Conservation (phyloP, 208 protist genomes). For the Crithidia expoeki region DNA sequence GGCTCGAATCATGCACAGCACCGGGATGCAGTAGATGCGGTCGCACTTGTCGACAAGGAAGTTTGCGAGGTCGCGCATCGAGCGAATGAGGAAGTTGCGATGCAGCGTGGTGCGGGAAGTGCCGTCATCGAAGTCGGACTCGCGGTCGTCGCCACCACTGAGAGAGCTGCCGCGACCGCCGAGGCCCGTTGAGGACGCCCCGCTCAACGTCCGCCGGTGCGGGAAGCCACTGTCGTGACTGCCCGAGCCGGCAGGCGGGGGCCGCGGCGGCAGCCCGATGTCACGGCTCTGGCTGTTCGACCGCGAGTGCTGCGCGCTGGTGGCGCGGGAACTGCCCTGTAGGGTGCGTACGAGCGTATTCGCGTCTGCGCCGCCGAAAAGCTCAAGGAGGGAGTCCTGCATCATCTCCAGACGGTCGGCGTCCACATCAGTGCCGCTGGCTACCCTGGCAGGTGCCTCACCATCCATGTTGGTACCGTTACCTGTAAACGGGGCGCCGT, state of each 20-base stretch:
- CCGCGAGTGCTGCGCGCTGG: conserved; percentile 26
- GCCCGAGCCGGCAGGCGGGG: conserved; percentile 21
- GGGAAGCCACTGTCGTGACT: conserved; percentile 19
- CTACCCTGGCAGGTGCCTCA: not conserved
- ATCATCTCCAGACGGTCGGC: conserved; percentile 38
- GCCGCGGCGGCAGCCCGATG: conserved; percentile 33
- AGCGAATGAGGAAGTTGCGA: conserved; percentile 51
- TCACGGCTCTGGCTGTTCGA: conserved; percentile 35
- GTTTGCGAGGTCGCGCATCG: conserved; percentile 52
- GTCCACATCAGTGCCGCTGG: conserved; percentile 14
- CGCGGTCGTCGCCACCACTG: conserved; percentile 26
- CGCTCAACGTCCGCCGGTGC: conserved; percentile 25
- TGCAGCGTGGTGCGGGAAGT: conserved; percentile 23
- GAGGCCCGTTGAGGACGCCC: conserved; percentile 24
- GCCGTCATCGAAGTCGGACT: conserved; percentile 20
- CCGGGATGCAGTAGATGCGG: conserved; percentile 77
- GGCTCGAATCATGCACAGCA: conserved; percentile 77
- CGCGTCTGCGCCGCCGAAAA: conserved; percentile 66
- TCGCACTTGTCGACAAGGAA: conserved; percentile 83
- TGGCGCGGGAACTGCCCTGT: conserved; percentile 25
- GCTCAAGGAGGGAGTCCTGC: conserved; percentile 70
- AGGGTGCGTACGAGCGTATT: conserved; percentile 26
- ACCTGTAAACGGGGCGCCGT: not conserved
- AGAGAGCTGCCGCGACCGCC: conserved; percentile 13
- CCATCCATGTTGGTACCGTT: not conserved